These are phyloP conservation scores for Verticillium klebahnii DNA, from an alignment of 2,329 filamentous ascomycete genomes.

Conservation along the genomic window DNA sequence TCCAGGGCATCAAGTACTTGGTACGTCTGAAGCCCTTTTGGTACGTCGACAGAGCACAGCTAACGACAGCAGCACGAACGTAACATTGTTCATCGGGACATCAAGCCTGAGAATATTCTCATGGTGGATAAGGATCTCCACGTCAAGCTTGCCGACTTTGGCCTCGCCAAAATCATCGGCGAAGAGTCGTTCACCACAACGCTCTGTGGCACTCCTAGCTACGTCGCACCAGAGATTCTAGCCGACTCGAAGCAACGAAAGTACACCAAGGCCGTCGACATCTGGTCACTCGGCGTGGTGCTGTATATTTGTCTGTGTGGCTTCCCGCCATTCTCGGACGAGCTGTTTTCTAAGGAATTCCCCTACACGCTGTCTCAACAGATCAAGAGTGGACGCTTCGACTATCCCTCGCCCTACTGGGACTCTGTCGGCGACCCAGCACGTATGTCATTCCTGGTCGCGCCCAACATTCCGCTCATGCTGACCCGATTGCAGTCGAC, in stretches of 20 bases:
- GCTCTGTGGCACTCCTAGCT: constrained; percentile 92
- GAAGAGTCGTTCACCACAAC: constrained; percentile 98
- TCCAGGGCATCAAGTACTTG: constrained; percentile 91
- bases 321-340: constrained; percentile 95
- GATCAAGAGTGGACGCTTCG: constrained; percentile 82
- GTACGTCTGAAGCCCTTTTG: constrained; percentile 45
- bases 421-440: constrained; percentile 82
- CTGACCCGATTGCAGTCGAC: constrained; percentile 51
- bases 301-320: constrained; percentile 96
- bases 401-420: constrained; percentile 97
- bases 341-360: constrained; percentile 75
- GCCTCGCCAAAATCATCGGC: constrained; percentile 95
- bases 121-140: constrained; percentile 78
- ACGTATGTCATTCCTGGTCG: constrained; percentile 35
- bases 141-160: constrained; percentile 94
- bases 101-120: constrained; percentile 96
- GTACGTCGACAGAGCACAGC: constrained; percentile 1
- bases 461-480: not conserved
- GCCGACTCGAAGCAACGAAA: constrained; percentile 75
- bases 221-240: constrained; percentile 93
- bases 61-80: constrained; percentile 72
- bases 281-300: constrained; percentile 97
- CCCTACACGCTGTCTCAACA: constrained; percentile 85
- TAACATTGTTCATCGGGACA: constrained; percentile 95
- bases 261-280: constrained; percentile 91